Percentiles rank a stretch among this genome's conserved stretches.
Conservation (phyloP, 2,329 filamentous ascomycete genomes). For the Aspergillus sclerotialis region DNA sequence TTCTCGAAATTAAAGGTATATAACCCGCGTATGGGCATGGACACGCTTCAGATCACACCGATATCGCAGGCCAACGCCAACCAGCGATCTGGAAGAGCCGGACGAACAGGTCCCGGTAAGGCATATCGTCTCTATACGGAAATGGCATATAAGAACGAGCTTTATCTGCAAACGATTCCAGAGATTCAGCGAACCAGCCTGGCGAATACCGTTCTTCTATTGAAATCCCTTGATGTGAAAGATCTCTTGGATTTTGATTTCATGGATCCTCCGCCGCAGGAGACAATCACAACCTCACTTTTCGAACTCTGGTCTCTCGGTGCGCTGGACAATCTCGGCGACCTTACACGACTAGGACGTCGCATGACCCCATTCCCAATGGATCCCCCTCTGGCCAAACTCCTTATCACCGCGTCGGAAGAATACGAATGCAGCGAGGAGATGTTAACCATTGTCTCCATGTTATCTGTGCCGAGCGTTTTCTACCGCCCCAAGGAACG, state of each 20-base stretch:
- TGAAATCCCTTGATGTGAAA: slow-evolving; percentile 91
- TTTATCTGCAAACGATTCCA: slow-evolving; percentile 94
- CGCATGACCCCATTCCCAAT: slow-evolving; percentile 98
- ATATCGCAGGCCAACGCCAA: slow-evolving; percentile 95
- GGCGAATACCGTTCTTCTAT: slow-evolving; percentile 84
- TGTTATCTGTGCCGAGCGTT: slow-evolving; percentile 93
- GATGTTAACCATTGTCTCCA: slow-evolving; percentile 96
- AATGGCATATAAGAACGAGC: slow-evolving; percentile 87
- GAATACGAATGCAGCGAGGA: slow-evolving; percentile 93
- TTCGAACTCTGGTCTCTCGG: slow-evolving; percentile 97
- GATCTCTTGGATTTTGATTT: slow-evolving; percentile 96
- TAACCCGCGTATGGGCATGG: slow-evolving; percentile 98
- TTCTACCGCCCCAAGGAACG: slow-evolving; percentile 97
- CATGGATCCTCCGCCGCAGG: slow-evolving; percentile 97
- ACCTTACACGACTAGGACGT: slow-evolving; percentile 76
- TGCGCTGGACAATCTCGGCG: slow-evolving; percentile 86
- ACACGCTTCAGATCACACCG: slow-evolving; percentile 93
- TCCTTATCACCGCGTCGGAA: slow-evolving; percentile 83
- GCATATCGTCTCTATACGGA: slow-evolving; percentile 93
- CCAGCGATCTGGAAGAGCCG: slow-evolving; percentile 87
- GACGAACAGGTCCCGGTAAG: slow-evolving; percentile 90
- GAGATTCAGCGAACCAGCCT: slow-evolving; percentile 97
- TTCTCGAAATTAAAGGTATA: slow-evolving; percentile 98
- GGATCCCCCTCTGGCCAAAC: slow-evolving; percentile 91
- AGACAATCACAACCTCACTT: slow-evolving; percentile 92